Base-by-base conservation (phyloP, 2,329 filamentous ascomycete genomes). In the Aspergillus neoniger region DNA sequence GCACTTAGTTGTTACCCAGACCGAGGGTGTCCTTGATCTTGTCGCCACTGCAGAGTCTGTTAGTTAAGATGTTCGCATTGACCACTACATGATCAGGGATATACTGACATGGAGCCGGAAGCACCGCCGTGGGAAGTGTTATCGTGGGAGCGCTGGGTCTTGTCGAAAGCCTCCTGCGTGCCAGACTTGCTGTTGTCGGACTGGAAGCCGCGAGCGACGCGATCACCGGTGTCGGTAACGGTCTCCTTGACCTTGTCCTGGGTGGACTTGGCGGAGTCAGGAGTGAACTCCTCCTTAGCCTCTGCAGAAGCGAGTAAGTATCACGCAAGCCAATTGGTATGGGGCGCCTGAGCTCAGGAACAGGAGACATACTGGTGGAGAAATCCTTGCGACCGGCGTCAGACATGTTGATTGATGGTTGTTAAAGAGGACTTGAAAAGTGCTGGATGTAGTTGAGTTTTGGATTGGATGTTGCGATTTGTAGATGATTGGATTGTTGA, bases 331-430 rank as follows among this genome's bases (percentile, higher is more conserved):
- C 15, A 47, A 39, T 32, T 25, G 43, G 21, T 7, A 19, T n/a
- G 17, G 38, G 32, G 32, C 12, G 32, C 44, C 14, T 30, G 25
- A 32, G 15, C 5, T 17, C 39, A 44, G 36, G 15, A 39, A 30
- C 4, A 21, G 9, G 28, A 30, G 28, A 72, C 76, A 53, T 75
- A 79, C 77, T 84, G 73, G 79, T 80, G 67, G 75, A 70, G 76
- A 86, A 82, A 76, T 86, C 84, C 78, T 88, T 88, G 83, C 86
- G 85, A 71, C 80, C 81, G 69, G 76, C 57, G 77, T 88, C 86
- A 81, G 86, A 84, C 85, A 86, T 87, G 73, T 68, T 84, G 76
- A 69, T 72, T 68, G 49, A 47, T 52, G 47, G 28, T 53, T 23
- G 19, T 19, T 53, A 14, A 14, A 36, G 2, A 2, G 5, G 6